Base-by-base conservation (phyloP, 2,329 filamentous ascomycete genomes). In the Penicillium sclerotiorum region DNA sequence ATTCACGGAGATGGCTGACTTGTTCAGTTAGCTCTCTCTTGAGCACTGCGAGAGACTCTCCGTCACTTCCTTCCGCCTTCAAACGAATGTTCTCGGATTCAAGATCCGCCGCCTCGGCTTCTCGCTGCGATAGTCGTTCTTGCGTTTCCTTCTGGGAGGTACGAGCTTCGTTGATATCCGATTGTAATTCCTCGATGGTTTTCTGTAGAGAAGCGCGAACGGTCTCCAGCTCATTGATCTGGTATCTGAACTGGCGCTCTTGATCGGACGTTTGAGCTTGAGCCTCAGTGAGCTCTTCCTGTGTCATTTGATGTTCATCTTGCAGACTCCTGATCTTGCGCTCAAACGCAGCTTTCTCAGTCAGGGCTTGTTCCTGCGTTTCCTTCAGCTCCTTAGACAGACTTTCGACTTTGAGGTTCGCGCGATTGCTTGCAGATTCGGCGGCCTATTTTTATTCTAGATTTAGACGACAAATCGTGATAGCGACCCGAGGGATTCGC, bases 21-120 rank as follows among this genome's bases (percentile, higher is more conserved):
- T 97, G 94, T 57, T 96, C 92, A 0, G 88, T 87, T 4, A 99
- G 80, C 72, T 99, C 92, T 58, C 86, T 83, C 67, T 93, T 90
- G 60, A 99, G 88, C 27, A 96, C 84, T 5, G 81, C 83, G 63
- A 97, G 80, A 0, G 90, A 94, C 58, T 96, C 92, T 0, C 85
- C 84, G 67, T 96, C 93, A 8, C 88, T 90, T 2, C 89, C 89
- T 62, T 94, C 89, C 0, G 92, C 89, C 66, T 93, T 96, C 5
- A 96, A 75, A 25, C 87, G 82, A 45, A 96, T 73, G 8, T 96
- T 83, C 46, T 97, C 90, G 0, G 88, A 85, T 72, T 97, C 92
- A 8, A 97, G 73, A 11, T 83, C 76, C 0, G 87, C 90, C 33
- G 88, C 80, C n/a, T 86, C 79, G 1, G 77, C 77, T 58, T 96